A percentile compares a stretch with the other conserved stretches of the same genome.
phyloP scores from a whole-genome alignment of 2,329 filamentous ascomycete species.

The Aspergillus proliferans region DNA sequence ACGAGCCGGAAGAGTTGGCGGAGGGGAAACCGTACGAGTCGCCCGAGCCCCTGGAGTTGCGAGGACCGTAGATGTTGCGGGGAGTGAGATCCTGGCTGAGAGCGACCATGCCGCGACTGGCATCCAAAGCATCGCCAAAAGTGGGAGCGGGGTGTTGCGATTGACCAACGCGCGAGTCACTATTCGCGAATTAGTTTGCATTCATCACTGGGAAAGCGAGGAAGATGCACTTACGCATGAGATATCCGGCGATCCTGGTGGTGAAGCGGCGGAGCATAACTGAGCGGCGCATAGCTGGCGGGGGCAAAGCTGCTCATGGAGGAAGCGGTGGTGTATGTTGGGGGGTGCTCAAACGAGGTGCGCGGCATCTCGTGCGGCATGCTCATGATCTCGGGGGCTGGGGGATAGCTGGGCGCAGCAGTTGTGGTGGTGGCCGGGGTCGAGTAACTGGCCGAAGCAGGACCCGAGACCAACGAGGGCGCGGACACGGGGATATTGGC shows the following conservation, averaged over 20 bases:
- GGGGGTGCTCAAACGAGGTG: constrained; percentile 64
- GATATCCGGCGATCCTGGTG: constrained; percentile 63
- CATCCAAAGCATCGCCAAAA: constrained; percentile 85
- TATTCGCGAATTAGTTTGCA: constrained; percentile 4
- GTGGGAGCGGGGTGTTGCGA: constrained; percentile 54
- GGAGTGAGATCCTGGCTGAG: constrained; percentile 91
- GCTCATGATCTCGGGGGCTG: constrained; percentile 59
- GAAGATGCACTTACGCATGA: constrained; percentile 64
- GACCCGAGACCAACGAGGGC: constrained; percentile 61
- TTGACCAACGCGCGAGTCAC: constrained; percentile 30
- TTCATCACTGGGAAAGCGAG: not conserved
- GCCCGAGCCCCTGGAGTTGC: constrained; percentile 61
- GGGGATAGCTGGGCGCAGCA: constrained; percentile 43
- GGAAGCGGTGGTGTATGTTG: constrained; percentile 62
- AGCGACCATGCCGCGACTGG: constrained; percentile 87
- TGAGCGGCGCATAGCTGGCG: constrained; percentile 69
- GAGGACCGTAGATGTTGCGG: constrained; percentile 75
- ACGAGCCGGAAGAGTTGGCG: constrained; percentile 85
- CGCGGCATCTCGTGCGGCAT: constrained; percentile 72
- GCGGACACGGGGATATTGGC: constrained; percentile 66
- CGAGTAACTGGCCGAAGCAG: constrained; percentile 53
- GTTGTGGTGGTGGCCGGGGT: constrained; percentile 41
- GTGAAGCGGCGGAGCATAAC: constrained; percentile 62
- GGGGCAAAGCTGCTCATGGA: constrained; percentile 63
- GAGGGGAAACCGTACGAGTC: constrained; percentile 91